Conservation (phyloP, 1,284 basidiomycete species). For the Somion occarium region DNA sequence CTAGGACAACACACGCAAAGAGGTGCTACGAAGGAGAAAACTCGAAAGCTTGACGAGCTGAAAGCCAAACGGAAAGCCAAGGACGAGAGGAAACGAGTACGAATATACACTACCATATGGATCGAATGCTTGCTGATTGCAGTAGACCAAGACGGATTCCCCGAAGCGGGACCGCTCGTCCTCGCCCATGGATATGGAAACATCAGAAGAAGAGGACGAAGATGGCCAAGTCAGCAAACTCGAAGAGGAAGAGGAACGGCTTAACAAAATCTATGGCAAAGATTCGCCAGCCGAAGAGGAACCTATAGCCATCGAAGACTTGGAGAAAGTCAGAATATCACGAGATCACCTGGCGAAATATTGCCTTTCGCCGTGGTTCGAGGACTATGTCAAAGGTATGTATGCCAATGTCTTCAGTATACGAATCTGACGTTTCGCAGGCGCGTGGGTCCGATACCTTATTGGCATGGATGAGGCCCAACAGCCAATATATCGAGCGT, state of each 20-base stretch:
- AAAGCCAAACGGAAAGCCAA: slow-evolving; percentile 80
- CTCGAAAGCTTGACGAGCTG: slow-evolving; percentile 74
- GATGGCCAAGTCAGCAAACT: slow-evolving; percentile 69
- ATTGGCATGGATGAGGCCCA: slow-evolving; percentile 54
- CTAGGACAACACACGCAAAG: slow-evolving; percentile 71
- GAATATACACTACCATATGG: slow-evolving; percentile 13
- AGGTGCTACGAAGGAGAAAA: slow-evolving; percentile 82
- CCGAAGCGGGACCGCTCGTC: slow-evolving; percentile 66
- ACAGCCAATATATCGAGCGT: slow-evolving; percentile 75
- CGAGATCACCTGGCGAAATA: slow-evolving; percentile 61
- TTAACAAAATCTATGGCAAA: slow-evolving; percentile 47
- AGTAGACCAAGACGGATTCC: slow-evolving; percentile 42
- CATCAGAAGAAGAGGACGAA: slow-evolving; percentile 65
- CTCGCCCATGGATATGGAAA: slow-evolving; percentile 78
- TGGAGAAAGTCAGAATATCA: slow-evolving; percentile 57
- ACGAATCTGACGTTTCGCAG: slow-evolving; percentile 36
- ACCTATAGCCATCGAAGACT: slow-evolving; percentile 48
- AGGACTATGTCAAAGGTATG: slow-evolving; percentile 71
- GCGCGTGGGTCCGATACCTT: slow-evolving; percentile 77
- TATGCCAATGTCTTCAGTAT: slow-evolving; percentile 7
- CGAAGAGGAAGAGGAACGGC: slow-evolving; percentile 66
- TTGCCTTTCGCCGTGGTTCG: slow-evolving; percentile 70
- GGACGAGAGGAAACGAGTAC: slow-evolving; percentile 69
- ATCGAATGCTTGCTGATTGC: slow-evolving; percentile 1
- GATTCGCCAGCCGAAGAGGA: slow-evolving; percentile 42